These are phyloP conservation scores for Penicillium cosmopolitanum DNA, from an alignment of 495 filamentous ascomycete species.

Conservation along the genomic window DNA sequence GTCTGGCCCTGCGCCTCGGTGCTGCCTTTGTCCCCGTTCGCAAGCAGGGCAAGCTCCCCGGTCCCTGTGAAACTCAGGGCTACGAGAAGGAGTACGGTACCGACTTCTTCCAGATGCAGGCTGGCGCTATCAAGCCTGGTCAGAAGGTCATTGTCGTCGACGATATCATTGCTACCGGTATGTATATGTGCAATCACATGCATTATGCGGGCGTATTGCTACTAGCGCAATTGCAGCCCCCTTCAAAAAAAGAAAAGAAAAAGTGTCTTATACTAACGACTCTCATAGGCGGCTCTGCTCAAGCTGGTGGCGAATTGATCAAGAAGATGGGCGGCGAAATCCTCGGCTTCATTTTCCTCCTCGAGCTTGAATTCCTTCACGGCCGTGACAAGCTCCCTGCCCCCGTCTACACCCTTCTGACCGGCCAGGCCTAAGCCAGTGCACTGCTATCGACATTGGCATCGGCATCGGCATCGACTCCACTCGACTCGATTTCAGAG, in stretches of 20 bases:
- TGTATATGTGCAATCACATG: conserved; percentile 27
- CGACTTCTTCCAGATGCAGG: conserved; percentile 97
- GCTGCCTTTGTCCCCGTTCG: conserved; percentile 93
- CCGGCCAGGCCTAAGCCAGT: conserved; percentile 51
- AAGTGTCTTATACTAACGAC: neutral
- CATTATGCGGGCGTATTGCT: neutral
- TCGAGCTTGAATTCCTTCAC: conserved; percentile 94
- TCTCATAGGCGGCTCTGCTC: conserved; percentile 80
- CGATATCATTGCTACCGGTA: conserved; percentile 98
- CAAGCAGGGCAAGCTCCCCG: conserved; percentile 96
- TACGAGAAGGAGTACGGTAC: conserved; percentile 97
- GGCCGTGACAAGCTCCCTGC: conserved; percentile 87
- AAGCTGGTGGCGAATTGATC: conserved; percentile 84
- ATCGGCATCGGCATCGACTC: no score
- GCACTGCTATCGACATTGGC: neutral
- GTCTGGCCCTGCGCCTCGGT: conserved; percentile 80
- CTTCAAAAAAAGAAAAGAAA: neutral
- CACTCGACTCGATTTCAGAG: no score
- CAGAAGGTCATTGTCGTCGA: conserved; percentile 93
- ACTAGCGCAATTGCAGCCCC: neutral
- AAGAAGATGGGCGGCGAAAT: conserved; percentile 81
- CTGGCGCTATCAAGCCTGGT: conserved; percentile 77
- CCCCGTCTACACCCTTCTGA: conserved; percentile 82
- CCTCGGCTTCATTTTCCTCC: conserved; percentile 89
- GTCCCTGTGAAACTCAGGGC: conserved; percentile 75